Evolutionary conservation across 768 basidiomycete species (phyloP).

Genomic region (Albatrellus ellisii): DNA sequence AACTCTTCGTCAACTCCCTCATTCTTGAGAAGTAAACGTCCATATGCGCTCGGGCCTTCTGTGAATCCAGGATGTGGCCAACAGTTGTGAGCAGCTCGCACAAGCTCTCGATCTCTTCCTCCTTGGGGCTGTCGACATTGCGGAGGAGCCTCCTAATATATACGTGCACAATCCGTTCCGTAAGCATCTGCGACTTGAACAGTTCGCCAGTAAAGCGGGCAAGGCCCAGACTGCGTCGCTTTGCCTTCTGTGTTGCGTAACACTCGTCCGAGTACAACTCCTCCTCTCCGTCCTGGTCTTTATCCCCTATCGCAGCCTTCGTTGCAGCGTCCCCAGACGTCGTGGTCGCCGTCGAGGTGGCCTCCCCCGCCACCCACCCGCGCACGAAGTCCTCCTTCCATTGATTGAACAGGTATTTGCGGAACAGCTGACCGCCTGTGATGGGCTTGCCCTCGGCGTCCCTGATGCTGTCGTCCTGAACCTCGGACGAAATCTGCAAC

Average conservation of each 20-base stretch:
- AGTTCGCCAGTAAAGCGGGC: not conserved
- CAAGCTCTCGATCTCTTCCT: not conserved
- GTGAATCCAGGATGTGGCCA: not conserved
- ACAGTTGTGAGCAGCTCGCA: not conserved
- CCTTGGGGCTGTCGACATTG: not conserved
- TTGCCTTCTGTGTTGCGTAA: not conserved
- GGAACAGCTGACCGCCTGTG: not conserved
- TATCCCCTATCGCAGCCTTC: no score
- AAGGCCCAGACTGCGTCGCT: not conserved
- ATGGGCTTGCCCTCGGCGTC: not conserved
- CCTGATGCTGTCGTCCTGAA: not conserved
- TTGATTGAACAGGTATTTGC: not conserved
- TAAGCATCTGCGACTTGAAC: not conserved
- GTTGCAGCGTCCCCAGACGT: constrained; percentile 69
- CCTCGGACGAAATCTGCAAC: not conserved
- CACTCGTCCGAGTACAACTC: not conserved
- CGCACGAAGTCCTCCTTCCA: not conserved
- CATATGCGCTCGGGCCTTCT: no score
- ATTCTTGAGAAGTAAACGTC: not conserved
- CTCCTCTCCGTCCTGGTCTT: constrained; percentile 19
- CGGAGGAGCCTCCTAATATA: not conserved
- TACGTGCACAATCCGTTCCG: not conserved
- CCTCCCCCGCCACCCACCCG: no score
- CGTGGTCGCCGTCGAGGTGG: no score
- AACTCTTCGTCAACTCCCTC: not conserved